Conservation (phyloP, 805 yeast species). For the Candida manassasensis region DNA sequence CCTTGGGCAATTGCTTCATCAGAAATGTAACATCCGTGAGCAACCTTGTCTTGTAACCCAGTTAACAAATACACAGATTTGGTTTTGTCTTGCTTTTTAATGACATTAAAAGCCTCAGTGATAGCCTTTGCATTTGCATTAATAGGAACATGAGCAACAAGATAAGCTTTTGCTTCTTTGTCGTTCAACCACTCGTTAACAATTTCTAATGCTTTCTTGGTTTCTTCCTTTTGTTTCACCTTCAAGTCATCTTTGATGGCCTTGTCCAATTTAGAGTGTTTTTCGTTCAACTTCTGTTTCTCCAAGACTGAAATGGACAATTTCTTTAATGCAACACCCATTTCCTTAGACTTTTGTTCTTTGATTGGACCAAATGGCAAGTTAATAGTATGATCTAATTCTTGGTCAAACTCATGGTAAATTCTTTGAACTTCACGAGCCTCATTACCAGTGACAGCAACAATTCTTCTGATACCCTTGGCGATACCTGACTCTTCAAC, state of each 20-base stretch:
- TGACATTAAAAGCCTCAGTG: constrained; percentile 82
- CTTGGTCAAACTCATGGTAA: constrained; percentile 65
- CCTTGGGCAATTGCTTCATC: constrained; percentile 66
- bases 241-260: constrained; percentile 83
- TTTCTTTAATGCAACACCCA: constrained; percentile 80
- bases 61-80: constrained; percentile 78
- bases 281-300: constrained; percentile 70
- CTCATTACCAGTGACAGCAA: constrained; percentile 89
- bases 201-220: constrained; percentile 72
- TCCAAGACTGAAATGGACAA: constrained; percentile 75
- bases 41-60: constrained; percentile 71
- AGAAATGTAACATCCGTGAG: constrained; percentile 90
- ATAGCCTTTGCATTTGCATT: constrained; percentile 88
- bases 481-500: constrained; percentile 97
- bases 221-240: constrained; percentile 81
- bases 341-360: constrained; percentile 77
- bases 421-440: constrained; percentile 87
- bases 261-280: constrained; percentile 78
- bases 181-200: constrained; percentile 63
- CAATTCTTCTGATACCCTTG: constrained; percentile 96
- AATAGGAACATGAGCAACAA: constrained; percentile 66
- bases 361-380: constrained; percentile 71
- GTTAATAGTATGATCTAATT: constrained; percentile 54
- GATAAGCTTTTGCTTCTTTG: constrained; percentile 47
- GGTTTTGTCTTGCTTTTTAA: constrained; percentile 70